Evolutionary conservation across 1,139 yeast genomes (phyloP).

Genomic region (Debaryomyces coudertii): DNA sequence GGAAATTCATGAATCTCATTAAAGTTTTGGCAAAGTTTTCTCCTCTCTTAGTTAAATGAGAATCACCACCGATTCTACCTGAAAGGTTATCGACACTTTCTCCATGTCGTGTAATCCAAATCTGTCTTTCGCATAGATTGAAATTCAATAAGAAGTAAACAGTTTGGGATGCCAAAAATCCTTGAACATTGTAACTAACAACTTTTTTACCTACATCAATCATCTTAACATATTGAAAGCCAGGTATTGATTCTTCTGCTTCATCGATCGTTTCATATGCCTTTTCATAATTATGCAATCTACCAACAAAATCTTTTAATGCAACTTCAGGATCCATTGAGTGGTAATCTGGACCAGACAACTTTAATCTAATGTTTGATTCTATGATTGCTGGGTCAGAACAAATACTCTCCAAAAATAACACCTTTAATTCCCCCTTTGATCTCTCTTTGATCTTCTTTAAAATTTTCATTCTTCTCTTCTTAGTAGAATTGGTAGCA

Average conservation of each 20-base stretch:
- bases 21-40: conserved; percentile 70
- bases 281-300: conserved; percentile 80
- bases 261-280: conserved; percentile 92
- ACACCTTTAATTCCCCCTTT: conserved; percentile 73
- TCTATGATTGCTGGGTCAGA: conserved; percentile 78
- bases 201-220: conserved; percentile 94
- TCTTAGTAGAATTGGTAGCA: conserved; percentile 88
- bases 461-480: conserved; percentile 68
- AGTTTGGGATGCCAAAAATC: conserved; percentile 91
- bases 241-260: conserved; percentile 60
- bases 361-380: conserved; percentile 77
- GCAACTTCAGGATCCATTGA: conserved; percentile 85
- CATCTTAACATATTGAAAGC: conserved; percentile 89
- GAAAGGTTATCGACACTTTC: conserved; percentile 82
- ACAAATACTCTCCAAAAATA: conserved; percentile 87
- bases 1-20: conserved; percentile 71
- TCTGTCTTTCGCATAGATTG: conserved; percentile 87
- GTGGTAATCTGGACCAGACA: conserved; percentile 91
- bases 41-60: conserved; percentile 80
- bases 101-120: conserved; percentile 96
- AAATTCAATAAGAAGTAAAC: conserved; percentile 88
- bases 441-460: conserved; percentile 71
- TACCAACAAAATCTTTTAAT: conserved; percentile 75
- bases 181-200: conserved; percentile 88
- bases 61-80: conserved; percentile 92